Percentiles rank a stretch among this genome's conserved stretches.
Conservation (phyloP, 768 basidiomycete species). For the Hydnomerulius pinastri region DNA sequence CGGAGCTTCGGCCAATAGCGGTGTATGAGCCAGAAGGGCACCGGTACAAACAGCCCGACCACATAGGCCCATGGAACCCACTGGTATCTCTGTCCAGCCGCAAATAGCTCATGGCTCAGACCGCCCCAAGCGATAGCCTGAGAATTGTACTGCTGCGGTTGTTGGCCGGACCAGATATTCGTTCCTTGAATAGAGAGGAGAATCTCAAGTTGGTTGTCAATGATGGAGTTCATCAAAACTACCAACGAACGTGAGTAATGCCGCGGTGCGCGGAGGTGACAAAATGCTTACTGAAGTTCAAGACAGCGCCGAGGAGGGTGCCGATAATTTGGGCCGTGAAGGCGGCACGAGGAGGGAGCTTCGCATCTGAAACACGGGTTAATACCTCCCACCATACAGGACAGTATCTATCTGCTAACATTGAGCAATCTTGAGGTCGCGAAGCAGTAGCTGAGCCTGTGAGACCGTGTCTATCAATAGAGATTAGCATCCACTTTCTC, state of each 20-base stretch:
- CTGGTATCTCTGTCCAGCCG: conserved; percentile 29
- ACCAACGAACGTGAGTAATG: conserved; percentile 31
- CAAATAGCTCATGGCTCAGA: conserved; percentile 37
- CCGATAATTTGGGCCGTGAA: conserved; percentile 61
- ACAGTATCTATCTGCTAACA: conserved; percentile 6
- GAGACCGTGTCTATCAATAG: conserved; percentile 44
- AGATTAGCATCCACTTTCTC: neutral
- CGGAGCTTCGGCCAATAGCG: conserved; percentile 34
- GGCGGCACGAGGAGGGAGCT: conserved; percentile 64
- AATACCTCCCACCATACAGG: conserved; percentile 41
- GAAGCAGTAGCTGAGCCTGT: conserved; percentile 54
- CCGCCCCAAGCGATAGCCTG: conserved; percentile 43
- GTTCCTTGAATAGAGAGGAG: conserved; percentile 58
- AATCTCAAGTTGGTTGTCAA: conserved; percentile 50
- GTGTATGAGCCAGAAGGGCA: conserved; percentile 45
- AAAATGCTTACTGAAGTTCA: conserved; percentile 43
- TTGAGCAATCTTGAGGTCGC: conserved; percentile 53
- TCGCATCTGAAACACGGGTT: conserved; percentile 32
- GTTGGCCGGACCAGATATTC: conserved; percentile 34
- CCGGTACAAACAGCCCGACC: conserved; percentile 35
- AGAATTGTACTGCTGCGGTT: conserved; percentile 31
- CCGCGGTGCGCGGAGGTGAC: neutral
- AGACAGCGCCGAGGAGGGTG: conserved; percentile 51
- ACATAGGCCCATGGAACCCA: conserved; percentile 43
- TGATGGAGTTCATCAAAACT: conserved; percentile 62